phyloP scores from a whole-genome alignment of 1,139 yeast species.

The Sugiyamaella japonica region DNA sequence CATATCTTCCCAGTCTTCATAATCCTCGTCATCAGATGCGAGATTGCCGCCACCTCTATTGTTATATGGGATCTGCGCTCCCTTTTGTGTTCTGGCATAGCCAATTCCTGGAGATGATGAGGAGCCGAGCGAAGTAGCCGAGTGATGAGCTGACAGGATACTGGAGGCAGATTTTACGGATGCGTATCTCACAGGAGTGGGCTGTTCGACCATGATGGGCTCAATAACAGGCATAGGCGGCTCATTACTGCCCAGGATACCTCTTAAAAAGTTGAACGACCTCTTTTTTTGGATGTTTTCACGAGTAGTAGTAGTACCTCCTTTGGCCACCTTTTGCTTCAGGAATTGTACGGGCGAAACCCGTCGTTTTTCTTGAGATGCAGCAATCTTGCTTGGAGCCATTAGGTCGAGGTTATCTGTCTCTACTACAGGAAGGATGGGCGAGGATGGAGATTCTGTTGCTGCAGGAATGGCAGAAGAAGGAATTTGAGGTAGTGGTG shows the following conservation, averaged over 20 bases:
- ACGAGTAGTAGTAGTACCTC: constrained; percentile 16
- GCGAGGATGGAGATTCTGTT: background rate
- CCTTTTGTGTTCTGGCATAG: constrained; percentile 8
- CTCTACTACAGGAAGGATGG: constrained; percentile 10
- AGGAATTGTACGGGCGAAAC: constrained; percentile 22
- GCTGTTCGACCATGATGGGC: constrained; percentile 7
- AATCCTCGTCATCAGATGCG: constrained; percentile 30
- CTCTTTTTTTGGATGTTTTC: constrained; percentile 19
- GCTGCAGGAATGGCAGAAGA: background rate
- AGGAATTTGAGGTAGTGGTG: constrained; percentile 3
- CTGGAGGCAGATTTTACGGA: background rate
- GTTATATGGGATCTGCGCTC: constrained; percentile 16
- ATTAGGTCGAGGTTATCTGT: background rate
- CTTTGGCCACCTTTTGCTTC: constrained; percentile 17
- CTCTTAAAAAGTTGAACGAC: constrained; percentile 19
- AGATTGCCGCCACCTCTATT: constrained; percentile 22
- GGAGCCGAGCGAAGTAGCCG: background rate
- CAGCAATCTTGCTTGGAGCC: constrained; percentile 15
- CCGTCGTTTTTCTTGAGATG: constrained; percentile 14
- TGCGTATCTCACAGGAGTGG: background rate
- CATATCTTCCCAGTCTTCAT: constrained; percentile 25
- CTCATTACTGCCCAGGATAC: constrained; percentile 13
- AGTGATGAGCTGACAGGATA: background rate
- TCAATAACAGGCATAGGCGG: constrained; percentile 14
- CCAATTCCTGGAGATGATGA: background rate